Conservation (phyloP, 495 filamentous ascomycete genomes). For the Chaetomium tenue region DNA sequence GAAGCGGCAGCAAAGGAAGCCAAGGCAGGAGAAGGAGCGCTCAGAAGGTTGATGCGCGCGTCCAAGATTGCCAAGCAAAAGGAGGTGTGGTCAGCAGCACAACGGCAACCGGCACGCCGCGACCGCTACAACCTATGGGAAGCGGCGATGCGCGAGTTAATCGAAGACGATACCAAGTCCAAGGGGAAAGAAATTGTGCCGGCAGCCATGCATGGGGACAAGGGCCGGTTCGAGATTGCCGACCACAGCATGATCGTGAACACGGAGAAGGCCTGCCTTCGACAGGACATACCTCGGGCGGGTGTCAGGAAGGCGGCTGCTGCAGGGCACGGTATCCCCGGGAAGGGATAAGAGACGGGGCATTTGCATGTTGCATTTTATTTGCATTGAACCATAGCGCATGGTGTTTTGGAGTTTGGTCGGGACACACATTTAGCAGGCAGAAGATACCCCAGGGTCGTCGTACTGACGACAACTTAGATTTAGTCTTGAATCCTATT, state of each 20-base stretch:
- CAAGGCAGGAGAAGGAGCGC: constrained; percentile 47
- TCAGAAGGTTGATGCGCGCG: constrained; percentile 46
- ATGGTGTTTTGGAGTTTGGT: constrained; percentile 14
- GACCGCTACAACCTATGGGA: constrained; percentile 47
- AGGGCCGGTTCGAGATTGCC: constrained; percentile 43
- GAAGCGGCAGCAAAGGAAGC: constrained; percentile 46
- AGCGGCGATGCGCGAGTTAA: constrained; percentile 41
- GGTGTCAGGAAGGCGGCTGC: constrained; percentile 25
- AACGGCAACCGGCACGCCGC: constrained; percentile 35
- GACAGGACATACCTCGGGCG: constrained; percentile 38
- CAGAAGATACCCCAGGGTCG: constrained; percentile 10
- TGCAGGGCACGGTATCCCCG: constrained; percentile 18
- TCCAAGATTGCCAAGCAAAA: constrained; percentile 51
- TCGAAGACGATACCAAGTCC: constrained; percentile 51
- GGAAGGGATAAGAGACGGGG: constrained; percentile 18
- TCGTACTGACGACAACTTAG: background rate
- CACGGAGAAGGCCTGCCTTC: constrained; percentile 35
- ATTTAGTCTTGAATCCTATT: too few relatives aligned
- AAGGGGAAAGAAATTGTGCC: constrained; percentile 68
- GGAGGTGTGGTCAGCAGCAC: constrained; percentile 44
- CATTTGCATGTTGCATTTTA: background rate
- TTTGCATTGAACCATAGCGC: background rate
- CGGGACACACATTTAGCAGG: constrained; percentile 4
- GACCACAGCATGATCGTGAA: constrained; percentile 53
- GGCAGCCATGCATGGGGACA: constrained; percentile 49